Base-by-base conservation (phyloP, 352 stramenopile genomes). In the Phytopythium kandeliae region DNA sequence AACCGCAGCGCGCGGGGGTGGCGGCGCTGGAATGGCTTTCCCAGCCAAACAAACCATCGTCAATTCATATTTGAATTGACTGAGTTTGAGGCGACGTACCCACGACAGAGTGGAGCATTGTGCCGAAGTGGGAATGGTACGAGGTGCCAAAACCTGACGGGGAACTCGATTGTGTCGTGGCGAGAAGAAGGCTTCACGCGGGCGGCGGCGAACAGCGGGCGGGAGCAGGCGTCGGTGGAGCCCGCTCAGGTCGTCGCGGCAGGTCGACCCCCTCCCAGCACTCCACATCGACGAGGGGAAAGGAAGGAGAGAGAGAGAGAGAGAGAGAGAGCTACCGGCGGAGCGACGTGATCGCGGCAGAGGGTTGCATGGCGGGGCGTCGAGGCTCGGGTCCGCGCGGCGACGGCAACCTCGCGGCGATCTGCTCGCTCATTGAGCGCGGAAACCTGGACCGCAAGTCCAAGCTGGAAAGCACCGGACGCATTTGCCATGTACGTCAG, bases 401-500 rank as follows among this genome's bases (percentile, higher is more conserved):
- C 6, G 73, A 85, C 26, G 65, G 69, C 56, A 86, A 74, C 31
- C 70, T 94, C 47, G 71, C 66, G 24, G 79, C 82, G 51, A 92
- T 92, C 58, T 95, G 85, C 63, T 76, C 71, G 54, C 75, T 93
- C 42, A 86, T 95, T 21, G 85, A 95, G 51, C 80, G 76, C 41
- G 82, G 85, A 21, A 88, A 73, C 19, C 55, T 95, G 42, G 85
- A 95, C 52, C 79, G 85, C 54, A 92, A 92, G 62, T 89, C 85
- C 42, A 95, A 95, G 59, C 77, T 95, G 24, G 85, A 95, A 56
- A 92, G 82, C 43, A 87, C 76, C 3, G 85, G 85, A 4, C 77
- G 85, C 16, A 67, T 95, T 42, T 92, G 79, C 58, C 82, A 92
- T 65, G 78, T 89, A 72, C 40, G 78, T 54, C 21, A 4, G n/a